These are phyloP conservation scores for Mytilinidion resinicola DNA, from an alignment of 495 filamentous ascomycete genomes.

Conservation along the genomic window DNA sequence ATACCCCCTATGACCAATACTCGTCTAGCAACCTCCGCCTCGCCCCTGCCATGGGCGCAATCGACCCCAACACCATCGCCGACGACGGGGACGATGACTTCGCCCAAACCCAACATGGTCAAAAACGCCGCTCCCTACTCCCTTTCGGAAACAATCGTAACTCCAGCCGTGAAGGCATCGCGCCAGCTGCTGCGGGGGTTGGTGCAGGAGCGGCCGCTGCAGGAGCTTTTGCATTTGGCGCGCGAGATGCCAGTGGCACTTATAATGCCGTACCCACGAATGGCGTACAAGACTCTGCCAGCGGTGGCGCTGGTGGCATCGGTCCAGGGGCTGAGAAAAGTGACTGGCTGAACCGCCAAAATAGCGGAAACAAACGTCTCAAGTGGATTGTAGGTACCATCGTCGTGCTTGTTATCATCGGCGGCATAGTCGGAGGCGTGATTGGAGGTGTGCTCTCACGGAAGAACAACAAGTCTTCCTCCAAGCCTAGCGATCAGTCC, in stretches of 20 bases:
- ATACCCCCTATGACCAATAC: slow-evolving; percentile 54
- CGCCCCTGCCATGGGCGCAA: slow-evolving; percentile 44
- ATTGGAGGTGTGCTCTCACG: slow-evolving; percentile 57
- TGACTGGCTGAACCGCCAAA: slow-evolving; percentile 53
- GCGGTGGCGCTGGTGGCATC: slow-evolving; percentile 28
- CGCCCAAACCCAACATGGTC: slow-evolving; percentile 34
- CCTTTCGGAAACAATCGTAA: slow-evolving; percentile 41
- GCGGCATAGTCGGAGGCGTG: slow-evolving; percentile 65
- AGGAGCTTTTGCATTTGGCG: slow-evolving; percentile 29
- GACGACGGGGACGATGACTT: slow-evolving; percentile 86
- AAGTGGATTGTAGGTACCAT: slow-evolving; percentile 62
- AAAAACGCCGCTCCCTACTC: slow-evolving; percentile 45
- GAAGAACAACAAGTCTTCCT: slow-evolving; percentile 16
- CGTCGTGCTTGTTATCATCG: slow-evolving; percentile 41
- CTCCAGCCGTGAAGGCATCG: slow-evolving; percentile 19
- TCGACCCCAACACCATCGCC: slow-evolving; percentile 72
- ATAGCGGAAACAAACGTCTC: slow-evolving; percentile 58
- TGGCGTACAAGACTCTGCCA: slow-evolving; percentile 9
- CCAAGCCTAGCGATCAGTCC: neutral
- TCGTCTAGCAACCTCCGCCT: slow-evolving; percentile 49
- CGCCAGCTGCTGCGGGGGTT: slow-evolving; percentile 41
- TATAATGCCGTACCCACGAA: slow-evolving; percentile 52
- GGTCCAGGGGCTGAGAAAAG: slow-evolving; percentile 42
- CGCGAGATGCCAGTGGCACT: slow-evolving; percentile 39
- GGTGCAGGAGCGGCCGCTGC: slow-evolving; percentile 49